Evolutionary conservation across 176 grass and related monocot genomes (phyloP).

Genomic region (Paspalum vaginatum): DNA sequence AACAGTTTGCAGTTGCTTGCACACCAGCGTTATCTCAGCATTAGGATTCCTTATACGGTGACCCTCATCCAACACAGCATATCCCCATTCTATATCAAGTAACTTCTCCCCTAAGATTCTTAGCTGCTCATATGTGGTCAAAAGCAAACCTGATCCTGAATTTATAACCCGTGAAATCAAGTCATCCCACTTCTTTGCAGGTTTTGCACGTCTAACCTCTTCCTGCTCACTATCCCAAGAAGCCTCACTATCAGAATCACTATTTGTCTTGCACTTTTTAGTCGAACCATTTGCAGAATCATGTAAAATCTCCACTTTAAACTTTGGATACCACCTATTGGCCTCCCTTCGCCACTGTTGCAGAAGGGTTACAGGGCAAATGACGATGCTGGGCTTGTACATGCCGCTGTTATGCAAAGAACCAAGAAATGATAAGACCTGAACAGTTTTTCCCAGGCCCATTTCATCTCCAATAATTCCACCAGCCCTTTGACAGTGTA

Average conservation of each 20-base stretch:
- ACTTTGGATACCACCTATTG: constrained; percentile 85
- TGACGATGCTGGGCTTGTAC: constrained; percentile 81
- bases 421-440: constrained; percentile 84
- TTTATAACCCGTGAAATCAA: constrained; percentile 74
- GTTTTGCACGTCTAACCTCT: constrained; percentile 43
- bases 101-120: constrained; percentile 75
- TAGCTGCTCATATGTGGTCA: constrained; percentile 94
- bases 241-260: constrained; percentile 74
- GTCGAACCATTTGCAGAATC: constrained; percentile 70
- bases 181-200: constrained; percentile 77
- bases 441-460: constrained; percentile 95
- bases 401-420: constrained; percentile 81
- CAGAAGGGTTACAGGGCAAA: constrained; percentile 89
- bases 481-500: constrained; percentile 89
- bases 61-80: constrained; percentile 88
- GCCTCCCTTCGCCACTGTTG: constrained; percentile 87
- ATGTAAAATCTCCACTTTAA: constrained; percentile 83
- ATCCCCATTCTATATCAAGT: constrained; percentile 87
- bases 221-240: constrained; percentile 61
- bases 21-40: constrained; percentile 90
- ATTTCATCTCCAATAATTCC: constrained; percentile 99
- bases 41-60: constrained; percentile 97
- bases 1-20: constrained; percentile 92
- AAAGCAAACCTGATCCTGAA: constrained; percentile 83
- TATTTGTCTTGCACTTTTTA: constrained; percentile 49